Evolutionary conservation across 2,329 filamentous ascomycete genomes (phyloP), one percentile per base, ranked within the genome.

Genomic region (Hypoxylon sp.): DNA sequence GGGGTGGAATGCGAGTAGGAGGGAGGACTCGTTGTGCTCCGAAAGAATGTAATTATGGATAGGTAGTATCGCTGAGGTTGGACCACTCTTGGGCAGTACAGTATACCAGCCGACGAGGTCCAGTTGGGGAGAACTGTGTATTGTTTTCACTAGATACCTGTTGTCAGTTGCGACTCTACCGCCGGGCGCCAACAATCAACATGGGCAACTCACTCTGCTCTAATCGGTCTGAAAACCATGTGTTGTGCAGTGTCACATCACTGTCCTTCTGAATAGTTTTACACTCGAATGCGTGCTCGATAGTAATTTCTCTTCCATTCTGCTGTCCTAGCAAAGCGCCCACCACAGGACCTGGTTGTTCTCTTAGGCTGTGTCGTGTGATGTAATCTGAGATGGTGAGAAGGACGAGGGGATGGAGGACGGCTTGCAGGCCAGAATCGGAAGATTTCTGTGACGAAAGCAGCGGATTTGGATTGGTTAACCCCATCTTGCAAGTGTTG

Each of bases 381-480:
- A 97, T 91, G 71, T 96, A 95, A 73, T 99, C 94, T 63, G 93
- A 96, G 65, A 99, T 94, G 60, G 89, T 95, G 73, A 99, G 89
- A 61, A 97, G 88, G 42, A 96, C 92, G 37, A 99, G 86, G 17
- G 94, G 94, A 67, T 99, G 94, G 12, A 99, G 84, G 63, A 91
- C 85, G 47, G 91, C 84, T 59, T 91, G 87, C 32, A 95, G 83
- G 40, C 85, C 84, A 13, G 87, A 87, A 71, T 94, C 90, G 30
- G 82, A 81, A 61, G 84, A 80, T 71, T 85, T 88, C 65, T 84
- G 80, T 50, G 78, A 79, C 4, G 87, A 89, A 35, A 91, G 69
- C 55, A 90, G 78, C 43, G 84, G 75, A 62, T 85, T 86, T 60
- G 59, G 44, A 51, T 46, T 53, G 59, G 52, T 69, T 58, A 54